Base-by-base conservation (phyloP, 192 early-diverging fungal species). In the Umbelopsis sp. region DNA sequence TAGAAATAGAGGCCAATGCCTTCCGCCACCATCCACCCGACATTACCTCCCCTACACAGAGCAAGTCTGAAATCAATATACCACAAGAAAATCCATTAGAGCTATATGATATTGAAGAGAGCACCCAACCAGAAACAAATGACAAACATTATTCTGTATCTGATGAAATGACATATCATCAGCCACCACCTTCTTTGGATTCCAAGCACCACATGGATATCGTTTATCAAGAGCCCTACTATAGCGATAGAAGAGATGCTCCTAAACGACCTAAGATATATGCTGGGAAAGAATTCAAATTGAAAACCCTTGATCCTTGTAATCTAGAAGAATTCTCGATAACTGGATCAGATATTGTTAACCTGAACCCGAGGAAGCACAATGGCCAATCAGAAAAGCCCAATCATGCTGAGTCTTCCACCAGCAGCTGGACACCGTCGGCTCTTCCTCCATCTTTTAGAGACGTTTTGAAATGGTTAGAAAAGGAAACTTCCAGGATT, bases 221-320 rank as follows among this genome's bases (percentile, higher is more conserved):
- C 9, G 71, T 85, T 0, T 88, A 94, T 56, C 76, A 80, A 14
- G 84, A 88, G 25, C 91, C 93, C 0, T 86, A 79, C 66, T 94
- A 81, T 65, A 82, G 82, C 12, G 80, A 90, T 29, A 72, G 85
- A 3, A 51, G 29, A 0, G 93, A 94, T 78, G 88, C 84, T 9
- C 87, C 91, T 0, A 56, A 53, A 1, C 74, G 72, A 14, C 70
- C 80, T 6, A 85, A 80, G 24, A 78, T 80, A 2, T 92, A 87
- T 83, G 83, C 86, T 3, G 89, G 86, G n/a, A 81, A 83, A 43
- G 85, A 87, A 56, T 90, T 89, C 44, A 77, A 77, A 47, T 44
- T 91, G 16, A 66, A 74, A 20, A 68, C 81, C 31, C 20, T 62
- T 34, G 56, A 62, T 1, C 56, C 56, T 20, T 62, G 29, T 12